Conservation (phyloP, 305 asterid genomes). For the Solanum hybrid region DNA sequence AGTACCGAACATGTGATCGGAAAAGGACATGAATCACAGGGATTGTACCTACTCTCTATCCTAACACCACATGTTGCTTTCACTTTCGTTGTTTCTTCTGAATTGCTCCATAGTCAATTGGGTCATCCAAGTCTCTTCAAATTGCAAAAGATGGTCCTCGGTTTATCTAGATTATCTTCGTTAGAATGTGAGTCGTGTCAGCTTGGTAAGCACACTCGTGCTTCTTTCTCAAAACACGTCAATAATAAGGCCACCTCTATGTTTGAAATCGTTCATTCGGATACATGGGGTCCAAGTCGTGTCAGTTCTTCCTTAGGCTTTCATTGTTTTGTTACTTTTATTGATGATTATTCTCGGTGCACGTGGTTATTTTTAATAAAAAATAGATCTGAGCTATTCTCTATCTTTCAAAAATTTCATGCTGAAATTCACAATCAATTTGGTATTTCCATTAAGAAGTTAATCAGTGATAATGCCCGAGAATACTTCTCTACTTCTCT, state of each 20-base stretch:
- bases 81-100: not conserved
- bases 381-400: not conserved
- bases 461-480: not conserved
- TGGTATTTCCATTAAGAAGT: not conserved
- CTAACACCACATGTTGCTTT: not conserved
- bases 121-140: not conserved
- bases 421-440: not conserved
- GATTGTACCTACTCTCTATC: not conserved
- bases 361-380: not conserved
- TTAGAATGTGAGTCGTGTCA: not conserved
- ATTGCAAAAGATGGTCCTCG: not conserved
- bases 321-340: not conserved
- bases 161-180: not conserved
- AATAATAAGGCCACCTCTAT: not conserved
- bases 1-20: not conserved
- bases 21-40: not conserved
- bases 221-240: not conserved
- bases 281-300: not conserved
- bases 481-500: not conserved
- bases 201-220: not conserved
- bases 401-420: not conserved
- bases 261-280: not conserved
- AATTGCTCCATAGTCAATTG: not conserved
- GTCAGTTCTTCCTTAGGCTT: not conserved
- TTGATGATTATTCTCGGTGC: not conserved